Evolutionary conservation across 345 rosid genomes (phyloP).

Genomic region (Salix dunnii): DNA sequence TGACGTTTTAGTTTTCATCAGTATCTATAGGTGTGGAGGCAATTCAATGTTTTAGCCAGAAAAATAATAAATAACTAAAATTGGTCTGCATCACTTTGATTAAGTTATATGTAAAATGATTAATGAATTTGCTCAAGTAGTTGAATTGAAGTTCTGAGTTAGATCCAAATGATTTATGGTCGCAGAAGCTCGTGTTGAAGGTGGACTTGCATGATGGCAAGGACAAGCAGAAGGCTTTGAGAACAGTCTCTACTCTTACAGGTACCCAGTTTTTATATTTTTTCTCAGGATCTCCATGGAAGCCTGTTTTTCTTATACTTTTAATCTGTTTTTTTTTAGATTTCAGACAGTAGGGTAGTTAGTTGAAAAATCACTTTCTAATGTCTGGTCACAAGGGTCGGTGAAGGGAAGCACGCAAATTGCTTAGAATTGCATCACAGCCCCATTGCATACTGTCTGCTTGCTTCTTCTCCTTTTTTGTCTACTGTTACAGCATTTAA

Average conservation of each 20-base stretch:
- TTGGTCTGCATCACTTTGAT: neutral
- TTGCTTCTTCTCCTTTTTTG: neutral
- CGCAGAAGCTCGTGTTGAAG: conserved; percentile 77
- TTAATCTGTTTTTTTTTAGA: neutral
- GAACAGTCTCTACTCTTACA: conserved; percentile 72
- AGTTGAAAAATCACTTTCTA: neutral
- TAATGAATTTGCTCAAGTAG: neutral
- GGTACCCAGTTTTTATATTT: conserved; percentile 36
- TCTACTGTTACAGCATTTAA: no score
- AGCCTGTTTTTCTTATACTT: neutral
- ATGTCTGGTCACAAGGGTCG: neutral
- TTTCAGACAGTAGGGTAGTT: neutral
- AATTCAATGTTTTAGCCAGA: neutral
- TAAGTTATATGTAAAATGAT: neutral
- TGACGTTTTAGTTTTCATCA: neutral
- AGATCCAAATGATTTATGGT: conserved; percentile 19
- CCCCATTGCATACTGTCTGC: neutral
- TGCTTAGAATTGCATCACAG: neutral
- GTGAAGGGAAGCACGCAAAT: neutral
- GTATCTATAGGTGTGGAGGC: neutral
- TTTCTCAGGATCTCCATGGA: neutral
- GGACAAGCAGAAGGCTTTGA: conserved; percentile 86
- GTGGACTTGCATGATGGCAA: conserved; percentile 70
- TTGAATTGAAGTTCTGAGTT: neutral
- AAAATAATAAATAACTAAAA: neutral